Base-by-base conservation (phyloP, 2,329 filamentous ascomycete species). In the Sporothrix inflata region DNA sequence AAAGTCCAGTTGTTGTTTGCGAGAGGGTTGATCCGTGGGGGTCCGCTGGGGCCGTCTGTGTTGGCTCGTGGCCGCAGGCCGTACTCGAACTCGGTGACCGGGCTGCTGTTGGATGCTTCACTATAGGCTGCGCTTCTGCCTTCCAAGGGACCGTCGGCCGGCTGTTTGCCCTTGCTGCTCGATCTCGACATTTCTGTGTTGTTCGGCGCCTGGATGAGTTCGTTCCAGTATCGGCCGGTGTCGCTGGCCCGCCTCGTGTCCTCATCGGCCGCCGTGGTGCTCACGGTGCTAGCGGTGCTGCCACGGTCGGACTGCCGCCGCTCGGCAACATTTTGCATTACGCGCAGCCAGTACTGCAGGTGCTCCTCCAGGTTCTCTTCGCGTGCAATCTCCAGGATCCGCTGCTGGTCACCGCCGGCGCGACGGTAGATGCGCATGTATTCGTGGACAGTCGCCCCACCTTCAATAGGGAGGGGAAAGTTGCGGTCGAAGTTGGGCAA, bases 1-100 rank as follows among this genome's bases (percentile, higher is more conserved):
- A 90, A 90, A 0, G 84, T 85, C 89, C 89, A 91, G 75, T 81
- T 90, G 74, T 89, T 89, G 77, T 88, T 88, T 0, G 84, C 88
- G 19, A 90, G 78, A 0, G 86, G 85, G 68, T 88, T 86, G 70
- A 85, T 80, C 2, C 79, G 79, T 9, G 82, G 80, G 4, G 80
- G 81, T 6, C 79, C 77, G 57, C 81, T 82, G 4, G 86, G 86
- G 0, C 88, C 88, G 76, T 90, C 89, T 0, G 89, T 90, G 67
- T 84, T 82, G 38, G 89, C 84, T 57, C 89, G 83, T 21, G 85
- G 86, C 49, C 88, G 81, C 21, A 77, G 71, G 6, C 75, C 74
- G 40, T 70, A 70, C 24, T 70, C 70, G n/a, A 74, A 74, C 34
- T 70, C 72, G 40, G 30, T 14, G 40, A 19, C 55, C 5, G 21